Base-by-base conservation (phyloP, 768 basidiomycete genomes). In the Macrolepiota fuliginosa region DNA sequence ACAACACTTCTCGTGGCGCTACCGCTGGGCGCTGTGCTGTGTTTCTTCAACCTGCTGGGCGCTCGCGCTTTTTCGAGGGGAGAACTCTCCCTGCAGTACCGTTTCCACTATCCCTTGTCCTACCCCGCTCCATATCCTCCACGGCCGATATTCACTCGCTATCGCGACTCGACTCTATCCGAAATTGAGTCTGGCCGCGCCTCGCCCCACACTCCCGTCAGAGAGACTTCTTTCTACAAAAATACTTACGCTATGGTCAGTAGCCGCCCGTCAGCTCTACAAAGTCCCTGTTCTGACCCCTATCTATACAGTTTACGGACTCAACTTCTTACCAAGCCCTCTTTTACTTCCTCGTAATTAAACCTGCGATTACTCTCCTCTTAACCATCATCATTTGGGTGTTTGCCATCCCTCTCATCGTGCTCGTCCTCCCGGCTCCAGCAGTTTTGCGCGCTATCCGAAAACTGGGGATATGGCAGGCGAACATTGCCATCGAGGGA, bases 301-400 rank as follows among this genome's bases (percentile, higher is more conserved):
- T 64, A 58, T 54, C 25, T 9, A 4, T 50, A 19, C 65, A 92
- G 91, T 93, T 93, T 73, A 87, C 88, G 45, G 91, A 93, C 67
- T 76, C 88, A 40, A 90, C 88, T 4, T 90, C 91, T 17, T 93
- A 91, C 72, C 90, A 90, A 75, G 88, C 92, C 0, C 80, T 94
- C 2, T 93, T 94, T 78, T 93, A 94, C 71, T 94, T 94, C 75
- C 81, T 94, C 63, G 89, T 93, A 54, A 86, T 94, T 77, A 94
- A 94, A 71, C 90, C 92, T 2, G 80, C 84, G 32, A 89, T 93
- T 71, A 91, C 91, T 0, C 72, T 94, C 27, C 75, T 89, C 17
- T 75, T 92, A 37, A 81, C 83, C 4, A 70, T 91, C 13, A 65
- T 76, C 22, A 70, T 91, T 54, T 40, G 90, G 15, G 73, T 83